Conservation (phyloP, 208 protist species). For the Leishmania tarentolae region DNA sequence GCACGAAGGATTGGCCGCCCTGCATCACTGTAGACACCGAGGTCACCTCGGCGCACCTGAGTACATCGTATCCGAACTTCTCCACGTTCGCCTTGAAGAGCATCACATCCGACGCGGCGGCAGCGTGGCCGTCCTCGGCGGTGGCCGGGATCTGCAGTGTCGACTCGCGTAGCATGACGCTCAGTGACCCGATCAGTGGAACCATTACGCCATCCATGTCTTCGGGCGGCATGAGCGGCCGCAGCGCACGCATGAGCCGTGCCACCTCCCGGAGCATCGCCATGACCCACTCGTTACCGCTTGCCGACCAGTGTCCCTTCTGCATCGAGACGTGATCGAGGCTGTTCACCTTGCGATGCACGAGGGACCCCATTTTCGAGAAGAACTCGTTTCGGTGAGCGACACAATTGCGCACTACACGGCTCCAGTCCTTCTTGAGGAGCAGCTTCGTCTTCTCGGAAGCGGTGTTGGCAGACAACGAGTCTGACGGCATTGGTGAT, state of each 20-base stretch:
- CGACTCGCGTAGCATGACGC: constrained; percentile 61
- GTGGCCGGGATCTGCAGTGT: constrained; percentile 43
- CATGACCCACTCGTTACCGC: constrained; percentile 90
- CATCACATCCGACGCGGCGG: constrained; percentile 68
- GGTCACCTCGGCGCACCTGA: constrained; percentile 58
- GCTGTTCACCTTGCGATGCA: constrained; percentile 70
- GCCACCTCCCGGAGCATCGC: constrained; percentile 86
- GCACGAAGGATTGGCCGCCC: constrained; percentile 30
- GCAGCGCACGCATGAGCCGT: constrained; percentile 64
- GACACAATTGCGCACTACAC: constrained; percentile 51
- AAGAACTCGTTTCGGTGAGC: constrained; percentile 75
- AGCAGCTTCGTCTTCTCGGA: constrained; percentile 30
- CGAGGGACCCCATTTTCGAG: constrained; percentile 64
- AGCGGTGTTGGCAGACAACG: background rate
- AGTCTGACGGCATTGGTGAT: background rate
- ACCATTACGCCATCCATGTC: constrained; percentile 76
- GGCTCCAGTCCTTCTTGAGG: constrained; percentile 62
- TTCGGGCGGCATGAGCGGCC: constrained; percentile 56
- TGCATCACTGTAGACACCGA: constrained; percentile 44
- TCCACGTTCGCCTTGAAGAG: constrained; percentile 92
- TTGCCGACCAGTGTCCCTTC: constrained; percentile 46
- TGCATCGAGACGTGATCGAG: constrained; percentile 41
- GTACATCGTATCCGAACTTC: constrained; percentile 89
- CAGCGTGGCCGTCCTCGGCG: constrained; percentile 30
- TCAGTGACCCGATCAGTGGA: constrained; percentile 72